Conservation (phyloP, 164 flowering plant species). For the Chimonanthus praecox region DNA sequence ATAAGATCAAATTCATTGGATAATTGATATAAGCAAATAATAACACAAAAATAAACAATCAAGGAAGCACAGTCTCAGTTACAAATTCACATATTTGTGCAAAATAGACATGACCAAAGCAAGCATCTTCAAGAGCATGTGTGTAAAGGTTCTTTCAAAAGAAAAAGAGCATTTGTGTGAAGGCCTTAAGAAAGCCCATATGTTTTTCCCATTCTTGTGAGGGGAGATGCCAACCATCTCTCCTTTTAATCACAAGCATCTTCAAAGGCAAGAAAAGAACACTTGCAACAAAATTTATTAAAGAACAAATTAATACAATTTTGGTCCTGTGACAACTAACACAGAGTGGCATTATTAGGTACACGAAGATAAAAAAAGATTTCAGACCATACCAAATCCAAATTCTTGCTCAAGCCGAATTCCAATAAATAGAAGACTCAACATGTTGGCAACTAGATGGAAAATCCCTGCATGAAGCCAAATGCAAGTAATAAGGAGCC, state of each 20-base stretch:
- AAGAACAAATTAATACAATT: neutral
- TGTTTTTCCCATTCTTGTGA: no score
- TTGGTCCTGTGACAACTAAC: neutral
- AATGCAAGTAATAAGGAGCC: slow-evolving; percentile 68
- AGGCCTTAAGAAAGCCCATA: no score
- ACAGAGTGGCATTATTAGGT: neutral
- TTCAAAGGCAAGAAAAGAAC: neutral
- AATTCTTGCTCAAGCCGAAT: slow-evolving; percentile 90
- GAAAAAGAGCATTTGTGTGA: no score
- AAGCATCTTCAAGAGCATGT: no score
- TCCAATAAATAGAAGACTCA: slow-evolving; percentile 77
- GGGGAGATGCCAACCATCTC: neutral
- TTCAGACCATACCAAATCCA: slow-evolving; percentile 58
- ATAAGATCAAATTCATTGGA: no score
- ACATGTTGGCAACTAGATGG: slow-evolving; percentile 79
- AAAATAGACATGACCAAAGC: no score
- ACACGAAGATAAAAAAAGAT: neutral
- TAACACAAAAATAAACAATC: no score
- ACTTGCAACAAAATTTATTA: neutral
- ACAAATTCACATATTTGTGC: no score
- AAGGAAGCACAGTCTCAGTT: no score
- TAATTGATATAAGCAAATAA: no score
- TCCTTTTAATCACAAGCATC: neutral
- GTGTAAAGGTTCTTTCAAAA: no score
- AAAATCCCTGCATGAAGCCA: slow-evolving; percentile 85